Evolutionary conservation across 2,329 filamentous ascomycete genomes (phyloP), one percentile per base, ranked within the genome.

Genomic region (Ciborinia camelliae): DNA sequence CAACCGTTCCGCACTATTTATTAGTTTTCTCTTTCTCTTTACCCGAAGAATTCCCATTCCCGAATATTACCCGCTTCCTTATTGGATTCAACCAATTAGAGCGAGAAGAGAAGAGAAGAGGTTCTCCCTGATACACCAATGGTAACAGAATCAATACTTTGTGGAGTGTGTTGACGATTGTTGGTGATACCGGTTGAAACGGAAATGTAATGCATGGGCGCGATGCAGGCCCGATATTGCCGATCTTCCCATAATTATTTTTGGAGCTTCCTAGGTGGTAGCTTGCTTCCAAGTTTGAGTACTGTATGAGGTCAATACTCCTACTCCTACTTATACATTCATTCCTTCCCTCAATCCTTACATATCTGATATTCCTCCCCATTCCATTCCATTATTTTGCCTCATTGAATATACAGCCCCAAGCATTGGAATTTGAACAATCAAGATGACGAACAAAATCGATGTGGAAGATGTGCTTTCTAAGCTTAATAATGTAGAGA

Each of bases 401-500:
- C 5, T 14, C 14, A 54, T 23, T 54, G 6, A 10, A 54, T n/a
- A 18, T 39, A 9, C 10, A 23, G 12, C 20, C 8, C 23, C 39
- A 10, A 30, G 5, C 20, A 30, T 45, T 32, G 5, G 7, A 37
- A 35, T 7, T 59, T 35, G 9, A 59, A 8, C 12, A n/a, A 14
- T 32, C 47, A 58, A 32, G 12, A 63, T 63, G 62, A 63, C 62
- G 18, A 79, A 48, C 53, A 58, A 15, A 63, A 41, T 86, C 48
- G 77, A 85, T 62, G 81, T 85, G 10, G 82, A 85, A 63, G 79
- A 81, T 66, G 75, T 83, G 37, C 77, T 86, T 51, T 81, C 81
- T 71, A 83, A 84, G 77, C 80, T 85, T 64, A 81, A 79, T 14
- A 73, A 81, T 57, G 72, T 75, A 5, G 82, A 86, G 71, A 85